A percentile compares a stretch with the other conserved stretches of the same genome.
phyloP scores from a whole-genome alignment of 371 early-diverging fungal species.

The Syncephalastrum contaminatum region DNA sequence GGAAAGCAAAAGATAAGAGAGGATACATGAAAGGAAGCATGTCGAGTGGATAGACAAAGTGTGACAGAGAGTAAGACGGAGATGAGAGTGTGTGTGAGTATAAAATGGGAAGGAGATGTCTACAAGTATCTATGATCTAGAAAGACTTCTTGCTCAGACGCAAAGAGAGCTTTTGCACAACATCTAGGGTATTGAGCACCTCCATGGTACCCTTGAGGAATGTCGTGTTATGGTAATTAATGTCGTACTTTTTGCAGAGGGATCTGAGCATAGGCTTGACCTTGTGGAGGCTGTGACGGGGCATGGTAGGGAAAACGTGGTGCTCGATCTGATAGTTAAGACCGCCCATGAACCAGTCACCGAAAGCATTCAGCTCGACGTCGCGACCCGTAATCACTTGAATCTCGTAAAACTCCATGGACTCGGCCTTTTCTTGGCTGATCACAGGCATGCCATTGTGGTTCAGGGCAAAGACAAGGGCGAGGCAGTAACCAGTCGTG shows the following conservation, averaged over 20 bases:
- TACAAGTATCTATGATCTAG: conserved; percentile 11
- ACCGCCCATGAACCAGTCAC: conserved; percentile 86
- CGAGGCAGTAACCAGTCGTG: conserved; percentile 76
- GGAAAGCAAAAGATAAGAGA: background rate
- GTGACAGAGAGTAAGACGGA: background rate
- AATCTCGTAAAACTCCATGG: conserved; percentile 77
- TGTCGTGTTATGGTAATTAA: conserved; percentile 71
- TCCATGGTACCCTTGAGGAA: conserved; percentile 73
- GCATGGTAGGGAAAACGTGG: conserved; percentile 83
- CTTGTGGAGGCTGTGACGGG: conserved; percentile 71
- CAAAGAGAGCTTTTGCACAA: conserved; percentile 58
- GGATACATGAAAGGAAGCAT: background rate
- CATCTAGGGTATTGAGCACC: conserved; percentile 65
- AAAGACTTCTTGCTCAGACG: conserved; percentile 52
- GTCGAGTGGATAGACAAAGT: no score
- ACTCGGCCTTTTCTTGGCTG: conserved; percentile 64
- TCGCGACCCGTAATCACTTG: conserved; percentile 83
- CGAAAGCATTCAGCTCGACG: conserved; percentile 58
- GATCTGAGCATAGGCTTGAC: conserved; percentile 65
- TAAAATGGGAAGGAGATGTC: background rate
- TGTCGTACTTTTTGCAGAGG: conserved; percentile 72
- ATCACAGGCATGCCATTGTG: conserved; percentile 90
- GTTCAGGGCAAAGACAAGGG: conserved; percentile 82
- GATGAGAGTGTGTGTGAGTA: background rate
- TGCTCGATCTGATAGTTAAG: conserved; percentile 86